phyloP scores from a whole-genome alignment of 441 rosid genomes.

The Eutrema salsugineum region DNA sequence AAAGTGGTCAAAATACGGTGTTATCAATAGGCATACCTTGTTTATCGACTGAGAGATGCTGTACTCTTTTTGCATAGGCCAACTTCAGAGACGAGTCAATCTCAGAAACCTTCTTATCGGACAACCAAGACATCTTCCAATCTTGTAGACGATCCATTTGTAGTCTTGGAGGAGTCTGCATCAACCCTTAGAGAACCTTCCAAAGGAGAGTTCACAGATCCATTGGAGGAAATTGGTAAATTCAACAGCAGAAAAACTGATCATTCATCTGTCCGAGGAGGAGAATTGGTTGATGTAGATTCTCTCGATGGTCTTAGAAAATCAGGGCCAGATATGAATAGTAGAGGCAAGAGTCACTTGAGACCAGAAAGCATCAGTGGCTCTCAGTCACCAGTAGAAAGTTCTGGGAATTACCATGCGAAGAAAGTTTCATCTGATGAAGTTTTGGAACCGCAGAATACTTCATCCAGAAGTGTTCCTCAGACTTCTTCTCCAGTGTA shows the following conservation, averaged over 20 bases:
- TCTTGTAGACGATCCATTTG: constrained; percentile 69
- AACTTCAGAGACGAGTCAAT: constrained; percentile 47
- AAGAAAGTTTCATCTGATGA: constrained; percentile 42
- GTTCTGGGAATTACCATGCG: constrained; percentile 34
- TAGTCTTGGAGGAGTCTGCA: constrained; percentile 49
- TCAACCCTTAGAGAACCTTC: constrained; percentile 45
- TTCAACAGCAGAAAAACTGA: constrained; percentile 43
- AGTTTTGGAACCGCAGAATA: constrained; percentile 45
- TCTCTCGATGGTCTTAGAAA: constrained; percentile 62
- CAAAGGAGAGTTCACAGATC: constrained; percentile 47
- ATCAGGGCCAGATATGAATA: constrained; percentile 46
- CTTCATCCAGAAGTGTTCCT: constrained; percentile 40
- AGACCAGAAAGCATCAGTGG: constrained; percentile 40
- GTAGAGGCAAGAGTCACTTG: constrained; percentile 44
- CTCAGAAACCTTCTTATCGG: constrained; percentile 42
- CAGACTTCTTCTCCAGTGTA: constrained; percentile 7
- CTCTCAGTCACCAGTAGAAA: constrained; percentile 39
- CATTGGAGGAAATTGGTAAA: constrained; percentile 56
- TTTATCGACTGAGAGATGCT: neutral
- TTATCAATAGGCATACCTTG: neutral
- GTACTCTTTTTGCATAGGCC: constrained; percentile 40
- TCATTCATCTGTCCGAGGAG: constrained; percentile 44
- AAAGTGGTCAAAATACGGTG: no score
- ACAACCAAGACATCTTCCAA: constrained; percentile 43
- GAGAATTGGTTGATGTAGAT: constrained; percentile 61